Evolutionary conservation across 257 asterid genomes (phyloP), one percentile per base, ranked within the genome.

Genomic region (Nicotiana knightiana): DNA sequence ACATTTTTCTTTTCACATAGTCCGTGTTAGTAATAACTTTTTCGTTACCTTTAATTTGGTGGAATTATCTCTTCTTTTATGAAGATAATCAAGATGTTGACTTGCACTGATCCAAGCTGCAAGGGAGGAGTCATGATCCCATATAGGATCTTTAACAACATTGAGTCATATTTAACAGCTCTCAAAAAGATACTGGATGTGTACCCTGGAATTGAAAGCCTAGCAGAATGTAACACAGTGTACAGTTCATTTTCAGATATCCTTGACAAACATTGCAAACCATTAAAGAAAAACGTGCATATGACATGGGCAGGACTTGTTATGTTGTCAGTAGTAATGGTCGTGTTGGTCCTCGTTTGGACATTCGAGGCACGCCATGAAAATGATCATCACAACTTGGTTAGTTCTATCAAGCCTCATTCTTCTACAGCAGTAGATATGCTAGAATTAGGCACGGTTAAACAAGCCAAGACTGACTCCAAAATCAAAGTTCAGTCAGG

Each of bases 171-270:
- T 87, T 82, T 95, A 2, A 83, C 83, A 3, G 88, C 99, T 12
- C 90, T 93, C 75, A 97, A 92, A 67, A 86, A 77, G 54, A 83
- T 95, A n/a, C 82, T 95, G 11, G 88, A 93, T 57, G 96, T 88
- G 30, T 95, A 92, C 77, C 99, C 99, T 0, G 90, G 86, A 0
- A 86, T 95, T 93, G 94, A 93, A 28, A 80, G 88, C 83, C 87
- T 95, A 13, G 92, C 93, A 9, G 90, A 95, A 83, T 95, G 98
- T 30, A 84, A 85, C 80, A 89, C 92, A 9, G 95, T 93, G 9
- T 81, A 86, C 43, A 84, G 85, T 1, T 94, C 98, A 2, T 95
- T 95, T 85, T 59, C 90, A 0, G 88, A 90, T 46, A 93, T 95
- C 82, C 89, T 92, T 24, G 67, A 85, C 18, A 55, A 86, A 0